Evolutionary conservation across 495 filamentous ascomycete genomes (phyloP).

Genomic region (Trypethelium eluteriae): DNA sequence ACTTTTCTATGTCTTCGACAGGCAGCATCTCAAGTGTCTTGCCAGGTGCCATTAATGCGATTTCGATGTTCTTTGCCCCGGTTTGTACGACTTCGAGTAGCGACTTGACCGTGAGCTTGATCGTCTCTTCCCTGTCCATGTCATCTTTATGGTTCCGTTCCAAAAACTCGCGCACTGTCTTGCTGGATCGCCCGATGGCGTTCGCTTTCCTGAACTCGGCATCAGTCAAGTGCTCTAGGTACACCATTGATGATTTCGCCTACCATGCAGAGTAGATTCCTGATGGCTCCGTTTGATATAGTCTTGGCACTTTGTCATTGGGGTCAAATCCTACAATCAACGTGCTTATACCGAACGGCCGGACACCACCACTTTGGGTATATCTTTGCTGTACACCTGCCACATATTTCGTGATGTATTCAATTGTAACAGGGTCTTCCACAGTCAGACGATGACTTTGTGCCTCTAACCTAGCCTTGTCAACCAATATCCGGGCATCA

Average conservation of each 20-base stretch:
- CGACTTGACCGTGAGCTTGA: slow-evolving; percentile 95
- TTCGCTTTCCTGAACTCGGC: slow-evolving; percentile 78
- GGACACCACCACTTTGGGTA: slow-evolving; percentile 93
- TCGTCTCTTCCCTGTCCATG: slow-evolving; percentile 94
- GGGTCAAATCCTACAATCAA: slow-evolving; percentile 95
- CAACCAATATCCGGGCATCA: slow-evolving; percentile 92
- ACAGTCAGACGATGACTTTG: slow-evolving; percentile 97
- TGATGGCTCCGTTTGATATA: slow-evolving; percentile 97
- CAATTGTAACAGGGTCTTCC: slow-evolving; percentile 92
- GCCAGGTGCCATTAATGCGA: slow-evolving; percentile 96
- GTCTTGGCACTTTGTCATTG: slow-evolving; percentile 70
- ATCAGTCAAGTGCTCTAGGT: slow-evolving; percentile 11
- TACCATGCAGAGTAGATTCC: slow-evolving; percentile 98
- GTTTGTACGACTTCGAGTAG: slow-evolving; percentile 97
- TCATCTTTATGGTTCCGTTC: slow-evolving; percentile 96
- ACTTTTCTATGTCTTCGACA: slow-evolving; percentile 87
- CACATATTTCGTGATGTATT: slow-evolving; percentile 98
- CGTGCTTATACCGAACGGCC: slow-evolving; percentile 96
- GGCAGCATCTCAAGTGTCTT: slow-evolving; percentile 88
- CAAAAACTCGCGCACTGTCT: slow-evolving; percentile 95
- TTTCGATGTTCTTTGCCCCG: slow-evolving; percentile 98
- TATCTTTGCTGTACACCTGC: slow-evolving; percentile 96
- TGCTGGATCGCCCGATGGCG: slow-evolving; percentile 94
- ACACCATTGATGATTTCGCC: slow-evolving; percentile 22
- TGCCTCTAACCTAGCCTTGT: slow-evolving; percentile 93